phyloP scores from a whole-genome alignment of 768 basidiomycete genomes.

The Postia placenta region DNA sequence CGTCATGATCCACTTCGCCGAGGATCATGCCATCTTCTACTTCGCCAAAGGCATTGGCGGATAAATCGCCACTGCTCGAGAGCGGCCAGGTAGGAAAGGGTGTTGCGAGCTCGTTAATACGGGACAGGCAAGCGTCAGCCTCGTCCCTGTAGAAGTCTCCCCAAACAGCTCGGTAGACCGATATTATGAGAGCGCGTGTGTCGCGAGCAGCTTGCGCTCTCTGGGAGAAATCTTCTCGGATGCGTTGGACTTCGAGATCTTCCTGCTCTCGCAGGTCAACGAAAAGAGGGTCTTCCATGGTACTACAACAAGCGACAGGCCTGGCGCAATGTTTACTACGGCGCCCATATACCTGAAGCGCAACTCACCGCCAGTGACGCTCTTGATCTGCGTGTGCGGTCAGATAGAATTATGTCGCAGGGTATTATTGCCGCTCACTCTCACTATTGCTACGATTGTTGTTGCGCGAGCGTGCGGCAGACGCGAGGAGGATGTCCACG shows the following conservation, averaged over 20 bases:
- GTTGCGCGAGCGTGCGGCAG: no score
- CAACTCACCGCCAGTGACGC: no score
- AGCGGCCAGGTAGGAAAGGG: no score
- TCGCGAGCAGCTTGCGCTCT: neutral
- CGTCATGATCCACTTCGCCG: neutral
- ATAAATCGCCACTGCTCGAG: neutral
- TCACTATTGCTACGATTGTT: no score
- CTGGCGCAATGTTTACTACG: no score
- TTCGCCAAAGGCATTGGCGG: neutral
- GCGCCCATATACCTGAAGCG: no score
- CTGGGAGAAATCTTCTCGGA: constrained; percentile 1
- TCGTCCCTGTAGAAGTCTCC: constrained; percentile 44
- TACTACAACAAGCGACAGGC: no score
- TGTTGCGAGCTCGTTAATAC: constrained; percentile 16
- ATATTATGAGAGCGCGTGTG: neutral
- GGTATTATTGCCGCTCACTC: no score
- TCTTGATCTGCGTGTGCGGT: no score
- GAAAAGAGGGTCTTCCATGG: neutral
- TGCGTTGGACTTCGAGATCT: neutral
- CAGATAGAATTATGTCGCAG: no score
- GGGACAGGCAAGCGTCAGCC: constrained; percentile 20
- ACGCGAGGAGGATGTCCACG: no score
- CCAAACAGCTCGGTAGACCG: constrained; percentile 35
- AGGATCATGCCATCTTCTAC: neutral
- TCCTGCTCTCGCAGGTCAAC: neutral